Percentiles rank a stretch among this genome's conserved stretches.
Evolutionary conservation across 805 yeast species (phyloP).

Genomic region (Candida arabinofermentans): DNA sequence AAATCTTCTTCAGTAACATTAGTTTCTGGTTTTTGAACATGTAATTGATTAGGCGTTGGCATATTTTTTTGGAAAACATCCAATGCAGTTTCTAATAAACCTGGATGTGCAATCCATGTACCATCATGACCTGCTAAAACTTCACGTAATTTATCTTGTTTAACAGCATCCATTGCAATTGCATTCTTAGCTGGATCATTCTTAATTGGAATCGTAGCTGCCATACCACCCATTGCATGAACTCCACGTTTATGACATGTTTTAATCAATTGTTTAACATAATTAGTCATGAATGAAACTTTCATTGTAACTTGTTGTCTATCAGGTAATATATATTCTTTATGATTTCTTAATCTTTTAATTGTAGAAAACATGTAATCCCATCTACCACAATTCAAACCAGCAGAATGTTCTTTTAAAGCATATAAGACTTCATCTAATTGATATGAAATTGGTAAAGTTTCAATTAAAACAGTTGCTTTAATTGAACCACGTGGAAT

Average conservation of each 20-base stretch:
- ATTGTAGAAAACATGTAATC: conserved; percentile 81
- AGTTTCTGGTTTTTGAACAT: conserved; percentile 38
- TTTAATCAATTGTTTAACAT: conserved; percentile 68
- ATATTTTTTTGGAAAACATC: conserved; percentile 68
- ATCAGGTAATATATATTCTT: conserved; percentile 69
- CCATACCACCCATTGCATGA: conserved; percentile 91
- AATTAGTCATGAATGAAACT: conserved; percentile 76
- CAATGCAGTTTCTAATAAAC: conserved; percentile 68
- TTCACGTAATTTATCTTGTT: conserved; percentile 72
- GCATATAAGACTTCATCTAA: conserved; percentile 81
- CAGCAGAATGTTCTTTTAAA: conserved; percentile 71
- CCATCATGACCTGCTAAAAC: conserved; percentile 81
- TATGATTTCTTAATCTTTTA: conserved; percentile 67
- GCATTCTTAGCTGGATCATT: conserved; percentile 60
- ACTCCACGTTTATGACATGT: conserved; percentile 76
- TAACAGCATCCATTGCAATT: conserved; percentile 67
- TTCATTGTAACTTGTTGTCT: conserved; percentile 76
- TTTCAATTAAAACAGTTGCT: conserved; percentile 79
- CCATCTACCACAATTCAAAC: conserved; percentile 88
- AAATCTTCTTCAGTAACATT: conserved; percentile 52
- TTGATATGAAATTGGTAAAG: conserved; percentile 82
- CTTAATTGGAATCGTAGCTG: conserved; percentile 81
- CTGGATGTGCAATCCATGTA: conserved; percentile 89
- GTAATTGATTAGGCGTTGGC: conserved; percentile 80
- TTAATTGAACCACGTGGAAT: conserved; percentile 74